phyloP scores from a whole-genome alignment of 129 eudicot genomes.

The Tanacetum coccineum region DNA sequence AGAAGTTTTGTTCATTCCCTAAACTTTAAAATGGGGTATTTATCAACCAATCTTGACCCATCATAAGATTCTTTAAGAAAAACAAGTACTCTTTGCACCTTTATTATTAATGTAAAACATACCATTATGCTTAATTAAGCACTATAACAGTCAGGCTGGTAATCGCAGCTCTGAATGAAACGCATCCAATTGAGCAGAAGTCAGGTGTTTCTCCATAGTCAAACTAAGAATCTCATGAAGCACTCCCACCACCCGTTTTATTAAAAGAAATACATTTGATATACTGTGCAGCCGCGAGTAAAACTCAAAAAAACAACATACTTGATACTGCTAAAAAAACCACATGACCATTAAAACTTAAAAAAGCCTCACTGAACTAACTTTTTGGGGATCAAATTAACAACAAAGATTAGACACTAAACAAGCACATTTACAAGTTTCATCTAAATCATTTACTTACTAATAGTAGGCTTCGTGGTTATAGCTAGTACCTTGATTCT shows the following conservation, averaged over 20 bases:
- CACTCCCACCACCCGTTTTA: conserved; percentile 64
- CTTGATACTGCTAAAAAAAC: too few relatives aligned
- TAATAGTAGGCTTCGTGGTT: too few relatives aligned
- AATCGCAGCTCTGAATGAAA: conserved; percentile 65
- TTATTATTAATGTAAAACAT: conserved; percentile 83
- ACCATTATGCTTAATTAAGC: conserved; percentile 87
- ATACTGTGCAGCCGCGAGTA: too few relatives aligned
- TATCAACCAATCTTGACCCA: conserved; percentile 63
- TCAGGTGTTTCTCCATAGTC: conserved; percentile 80
- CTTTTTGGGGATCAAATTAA: too few relatives aligned
- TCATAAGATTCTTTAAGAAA: conserved; percentile 85
- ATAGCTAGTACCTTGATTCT: too few relatives aligned
- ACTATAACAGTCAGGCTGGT: conserved; percentile 69
- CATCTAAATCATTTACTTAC: too few relatives aligned
- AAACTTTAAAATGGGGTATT: conserved; percentile 55
- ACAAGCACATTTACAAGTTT: too few relatives aligned
- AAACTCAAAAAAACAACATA: too few relatives aligned
- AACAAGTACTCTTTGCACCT: conserved; percentile 74
- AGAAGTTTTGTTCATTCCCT: conserved; percentile 31
- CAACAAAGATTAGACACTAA: too few relatives aligned
- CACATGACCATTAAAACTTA: too few relatives aligned
- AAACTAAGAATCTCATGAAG: conserved; percentile 89
- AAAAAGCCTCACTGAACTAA: too few relatives aligned
- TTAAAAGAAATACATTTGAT: too few relatives aligned
- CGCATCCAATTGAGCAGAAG: conserved; percentile 72